Base-by-base conservation (phyloP, 1,284 basidiomycete species). In the Ganoderma boninense region DNA sequence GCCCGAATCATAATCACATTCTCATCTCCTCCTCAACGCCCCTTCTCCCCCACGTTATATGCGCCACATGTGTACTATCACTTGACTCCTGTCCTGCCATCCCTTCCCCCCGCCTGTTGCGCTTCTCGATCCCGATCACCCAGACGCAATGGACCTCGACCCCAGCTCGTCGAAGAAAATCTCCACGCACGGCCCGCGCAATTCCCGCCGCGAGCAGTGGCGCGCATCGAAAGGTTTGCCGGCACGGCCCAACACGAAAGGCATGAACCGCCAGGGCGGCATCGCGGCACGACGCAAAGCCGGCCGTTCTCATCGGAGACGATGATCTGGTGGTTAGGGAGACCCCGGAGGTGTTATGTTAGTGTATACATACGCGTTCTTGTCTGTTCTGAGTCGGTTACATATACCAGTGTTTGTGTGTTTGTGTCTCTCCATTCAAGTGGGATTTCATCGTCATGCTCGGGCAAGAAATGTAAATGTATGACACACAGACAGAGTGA, bases 111-210 rank as follows among this genome's bases (percentile, higher is more conserved):
- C 11, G 1, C 16, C 6, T 16, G 8, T 7, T 4, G 18, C 14
- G 16, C 23, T 23, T 38, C 57, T 10, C 29, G 6, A 11, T 32
- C 56, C 6, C 57, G 57, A n/a, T 4, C 14, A 4, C 46, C 52
- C 77, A 91, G 90, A 87, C 73, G 79, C 81, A 2, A 91, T 90
- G 89, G 82, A 83, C 60, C 76, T 90, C 62, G 90, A 92, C 74
- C 65, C 68, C 69, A 66, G 78, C 76, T 69, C 77, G 62, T 69
- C 69, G 64, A 82, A 84, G 73, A 83, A 83, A 26, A 83, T 94
- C 71, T 93, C 93, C 26, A 95, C 93, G 4, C 92, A 94, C 77
- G 93, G 93, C 18, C 87, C 89, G 5, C 89, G 92, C 54, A 82
- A 84, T 59, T 92, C 93, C 63, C 84, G 93, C 68, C 84, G 90